phyloP scores from a whole-genome alignment of 805 yeast genomes.

The Ogataea wickerhamii region DNA sequence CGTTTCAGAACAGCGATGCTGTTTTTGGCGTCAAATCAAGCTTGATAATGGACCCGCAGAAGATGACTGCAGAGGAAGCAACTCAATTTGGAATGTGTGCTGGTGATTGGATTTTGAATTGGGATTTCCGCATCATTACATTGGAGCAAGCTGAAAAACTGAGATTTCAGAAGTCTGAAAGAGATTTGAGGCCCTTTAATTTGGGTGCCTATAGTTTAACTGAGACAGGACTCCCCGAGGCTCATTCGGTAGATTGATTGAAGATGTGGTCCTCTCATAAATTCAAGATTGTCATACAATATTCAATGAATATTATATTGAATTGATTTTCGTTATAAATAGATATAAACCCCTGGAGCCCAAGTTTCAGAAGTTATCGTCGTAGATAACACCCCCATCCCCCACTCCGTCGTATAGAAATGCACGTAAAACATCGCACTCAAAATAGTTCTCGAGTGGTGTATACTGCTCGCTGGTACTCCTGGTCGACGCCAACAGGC shows the following conservation, averaged over 20 bases:
- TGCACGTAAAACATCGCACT: slow-evolving; percentile 1
- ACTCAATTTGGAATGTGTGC: slow-evolving; percentile 1
- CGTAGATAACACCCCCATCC: slow-evolving; percentile 1
- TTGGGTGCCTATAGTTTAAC: neutral
- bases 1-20: slow-evolving; percentile 10
- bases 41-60: slow-evolving; percentile 8
- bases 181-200: neutral
- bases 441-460: no score
- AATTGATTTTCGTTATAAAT: no score
- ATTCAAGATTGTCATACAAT: neutral
- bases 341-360: no score
- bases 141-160: slow-evolving; percentile 3
- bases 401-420: slow-evolving; percentile 1
- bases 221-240: neutral
- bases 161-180: slow-evolving; percentile 4
- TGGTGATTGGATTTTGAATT: slow-evolving; percentile 5
- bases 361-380: no score
- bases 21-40: slow-evolving; percentile 11
- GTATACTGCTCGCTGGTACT: no score
- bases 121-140: slow-evolving; percentile 8
- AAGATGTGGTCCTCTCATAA: neutral
- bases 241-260: neutral
- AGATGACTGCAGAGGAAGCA: slow-evolving; percentile 5
- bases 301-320: neutral
- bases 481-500: no score